phyloP scores from a whole-genome alignment of 331 rosid species.

The Saraca asoca region DNA sequence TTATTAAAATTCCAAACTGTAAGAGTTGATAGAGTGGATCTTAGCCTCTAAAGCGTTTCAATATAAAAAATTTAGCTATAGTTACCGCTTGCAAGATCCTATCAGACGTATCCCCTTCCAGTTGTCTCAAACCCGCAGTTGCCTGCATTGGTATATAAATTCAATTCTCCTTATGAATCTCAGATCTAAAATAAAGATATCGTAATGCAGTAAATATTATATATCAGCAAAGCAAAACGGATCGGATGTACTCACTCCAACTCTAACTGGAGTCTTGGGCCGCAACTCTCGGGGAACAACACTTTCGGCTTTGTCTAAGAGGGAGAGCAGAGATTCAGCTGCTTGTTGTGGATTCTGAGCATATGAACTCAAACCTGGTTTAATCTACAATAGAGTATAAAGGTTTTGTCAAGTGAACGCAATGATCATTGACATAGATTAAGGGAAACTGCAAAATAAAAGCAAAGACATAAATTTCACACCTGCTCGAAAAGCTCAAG shows the following conservation, averaged over 20 bases:
- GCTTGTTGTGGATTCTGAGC: constrained; percentile 72
- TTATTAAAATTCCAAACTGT: constrained; percentile 5
- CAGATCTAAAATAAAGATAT: constrained; percentile 3
- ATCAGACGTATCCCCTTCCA: constrained; percentile 80
- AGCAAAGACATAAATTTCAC: neutral
- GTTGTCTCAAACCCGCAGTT: constrained; percentile 89
- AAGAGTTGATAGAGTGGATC: neutral
- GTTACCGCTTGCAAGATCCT: constrained; percentile 87
- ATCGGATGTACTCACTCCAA: constrained; percentile 65
- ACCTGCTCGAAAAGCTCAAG: constrained; percentile 88
- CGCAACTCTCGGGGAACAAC: constrained; percentile 82
- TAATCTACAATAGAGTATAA: constrained; percentile 41
- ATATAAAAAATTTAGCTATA: constrained; percentile 3
- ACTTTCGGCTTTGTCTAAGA: constrained; percentile 66
- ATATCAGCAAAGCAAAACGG: neutral
- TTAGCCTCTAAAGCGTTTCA: constrained; percentile 14
- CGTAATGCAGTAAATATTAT: neutral
- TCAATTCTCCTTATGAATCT: constrained; percentile 36
- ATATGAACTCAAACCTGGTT: constrained; percentile 79
- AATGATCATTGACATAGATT: neutral
- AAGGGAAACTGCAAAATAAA: neutral
- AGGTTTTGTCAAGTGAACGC: neutral
- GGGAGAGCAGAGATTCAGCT: constrained; percentile 66
- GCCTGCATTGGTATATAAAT: constrained; percentile 61
- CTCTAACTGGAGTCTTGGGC: constrained; percentile 82